These are phyloP conservation scores for Saccharomycopsis oosterbeekiorum DNA, from an alignment of 805 yeast species.

Conservation along the genomic window DNA sequence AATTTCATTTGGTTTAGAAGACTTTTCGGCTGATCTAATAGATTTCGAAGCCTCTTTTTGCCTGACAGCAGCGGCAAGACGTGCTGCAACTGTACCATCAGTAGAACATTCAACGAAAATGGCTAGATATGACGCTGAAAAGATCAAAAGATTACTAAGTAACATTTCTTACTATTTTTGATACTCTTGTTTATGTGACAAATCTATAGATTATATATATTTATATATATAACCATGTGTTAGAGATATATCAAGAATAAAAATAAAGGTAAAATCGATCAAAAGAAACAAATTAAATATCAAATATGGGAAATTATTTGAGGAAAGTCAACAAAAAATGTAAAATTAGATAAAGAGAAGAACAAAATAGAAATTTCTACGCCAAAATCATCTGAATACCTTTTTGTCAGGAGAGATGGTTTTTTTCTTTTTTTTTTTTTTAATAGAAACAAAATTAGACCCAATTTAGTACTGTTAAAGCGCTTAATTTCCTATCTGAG, in stretches of 20 bases:
- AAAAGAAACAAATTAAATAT: too few species aligned
- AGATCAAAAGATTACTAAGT: background rate
- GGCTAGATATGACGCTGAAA: background rate
- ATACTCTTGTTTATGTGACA: too few species aligned
- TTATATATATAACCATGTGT: too few species aligned
- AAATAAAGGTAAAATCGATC: too few species aligned
- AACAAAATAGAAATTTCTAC: too few species aligned
- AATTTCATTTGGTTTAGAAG: conserved; percentile 26
- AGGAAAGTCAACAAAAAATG: too few species aligned
- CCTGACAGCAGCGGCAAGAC: background rate
- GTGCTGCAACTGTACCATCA: background rate
- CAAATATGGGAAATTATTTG: too few species aligned
- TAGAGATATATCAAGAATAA: too few species aligned
- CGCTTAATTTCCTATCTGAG: background rate
- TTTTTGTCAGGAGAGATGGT: background rate
- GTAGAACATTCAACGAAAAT: background rate
- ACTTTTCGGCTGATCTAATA: background rate
- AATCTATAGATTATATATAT: too few species aligned
- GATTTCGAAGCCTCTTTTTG: background rate
- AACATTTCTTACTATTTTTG: background rate
- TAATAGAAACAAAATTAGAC: background rate
- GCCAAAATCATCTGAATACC: background rate
- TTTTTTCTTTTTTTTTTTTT: too few species aligned
- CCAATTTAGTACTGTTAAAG: background rate
- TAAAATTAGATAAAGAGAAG: too few species aligned